These are phyloP conservation scores for Potentilla sterilis DNA, from an alignment of 306 rosid species.

Conservation along the genomic window DNA sequence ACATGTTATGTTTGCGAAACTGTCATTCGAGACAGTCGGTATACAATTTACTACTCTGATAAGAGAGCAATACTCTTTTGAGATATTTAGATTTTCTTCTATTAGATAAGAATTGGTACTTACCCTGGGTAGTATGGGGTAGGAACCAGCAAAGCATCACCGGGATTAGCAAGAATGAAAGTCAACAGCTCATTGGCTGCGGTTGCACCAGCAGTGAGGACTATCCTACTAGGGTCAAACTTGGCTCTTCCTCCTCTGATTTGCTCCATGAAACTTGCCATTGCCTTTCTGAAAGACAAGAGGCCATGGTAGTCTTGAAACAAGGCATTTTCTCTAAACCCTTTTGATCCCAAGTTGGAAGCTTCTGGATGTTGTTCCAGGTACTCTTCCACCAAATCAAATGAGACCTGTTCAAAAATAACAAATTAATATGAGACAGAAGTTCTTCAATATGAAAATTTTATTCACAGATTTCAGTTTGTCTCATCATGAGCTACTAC, in stretches of 20 bases:
- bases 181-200: conserved; percentile 94
- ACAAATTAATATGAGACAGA: not conserved
- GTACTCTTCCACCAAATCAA: conserved; percentile 77
- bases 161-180: conserved; percentile 80
- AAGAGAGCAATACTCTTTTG: not conserved
- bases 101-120: not conserved
- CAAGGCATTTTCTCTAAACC: conserved; percentile 83
- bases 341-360: conserved; percentile 47
- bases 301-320: conserved; percentile 98
- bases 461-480: not conserved
- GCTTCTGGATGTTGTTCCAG: conserved; percentile 60
- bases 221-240: conserved; percentile 65
- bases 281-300: conserved; percentile 67
- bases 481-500: conserved; percentile 25
- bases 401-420: conserved; percentile 59
- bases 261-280: conserved; percentile 88
- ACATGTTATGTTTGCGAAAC: not conserved
- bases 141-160: conserved; percentile 87
- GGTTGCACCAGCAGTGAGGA: conserved; percentile 94
- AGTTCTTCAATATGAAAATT: not conserved
- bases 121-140: conserved; percentile 98
- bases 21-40: not conserved
- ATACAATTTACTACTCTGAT: not conserved
- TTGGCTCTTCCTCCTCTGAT: conserved; percentile 71
- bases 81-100: not conserved